Evolutionary conservation across 2,329 filamentous ascomycete species (phyloP).

Genomic region (Trichoderma sp.): DNA sequence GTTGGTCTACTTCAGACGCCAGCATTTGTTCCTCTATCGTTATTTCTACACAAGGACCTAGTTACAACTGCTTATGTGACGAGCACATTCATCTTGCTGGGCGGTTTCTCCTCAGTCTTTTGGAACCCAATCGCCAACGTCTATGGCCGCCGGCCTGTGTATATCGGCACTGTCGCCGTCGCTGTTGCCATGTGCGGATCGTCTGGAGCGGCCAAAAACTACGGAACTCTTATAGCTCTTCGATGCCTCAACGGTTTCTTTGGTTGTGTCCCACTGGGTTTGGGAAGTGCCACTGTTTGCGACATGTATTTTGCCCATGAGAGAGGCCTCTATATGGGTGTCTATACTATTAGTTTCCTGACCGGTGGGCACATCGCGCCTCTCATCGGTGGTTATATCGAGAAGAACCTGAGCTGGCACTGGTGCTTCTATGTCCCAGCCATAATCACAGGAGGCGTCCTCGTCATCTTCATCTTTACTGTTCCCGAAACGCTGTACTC

Average conservation of each 20-base stretch:
- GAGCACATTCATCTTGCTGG: slow-evolving; percentile 3
- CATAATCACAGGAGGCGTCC: background rate
- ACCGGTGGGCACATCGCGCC: slow-evolving; percentile 11
- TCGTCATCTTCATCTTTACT: background rate
- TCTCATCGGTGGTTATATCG: slow-evolving; percentile 12
- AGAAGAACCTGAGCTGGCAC: slow-evolving; percentile 17
- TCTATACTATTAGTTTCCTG: slow-evolving; percentile 15
- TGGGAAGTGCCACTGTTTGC: slow-evolving; percentile 11
- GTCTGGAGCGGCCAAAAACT: slow-evolving; percentile 12
- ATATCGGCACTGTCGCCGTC: background rate
- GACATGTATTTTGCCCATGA: slow-evolving; percentile 18
- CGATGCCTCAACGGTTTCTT: slow-evolving; percentile 13
- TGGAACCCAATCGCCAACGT: slow-evolving; percentile 16
- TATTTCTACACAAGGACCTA: background rate
- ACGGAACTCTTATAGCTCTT: slow-evolving; percentile 6
- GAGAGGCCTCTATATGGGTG: slow-evolving; percentile 5
- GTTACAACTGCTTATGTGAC: slow-evolving; percentile 16
- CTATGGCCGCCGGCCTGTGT: slow-evolving; percentile 10
- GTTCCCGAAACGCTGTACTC: slow-evolving; percentile 13
- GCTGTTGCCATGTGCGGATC: slow-evolving; percentile 4
- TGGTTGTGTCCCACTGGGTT: background rate
- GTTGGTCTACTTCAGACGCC: background rate
- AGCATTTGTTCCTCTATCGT: slow-evolving; percentile 7
- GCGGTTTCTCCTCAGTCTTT: background rate
- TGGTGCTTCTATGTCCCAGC: slow-evolving; percentile 16